These are phyloP conservation scores for Coelastrella sp. DNA, from an alignment of 139 green algal species.

Conservation along the genomic window DNA sequence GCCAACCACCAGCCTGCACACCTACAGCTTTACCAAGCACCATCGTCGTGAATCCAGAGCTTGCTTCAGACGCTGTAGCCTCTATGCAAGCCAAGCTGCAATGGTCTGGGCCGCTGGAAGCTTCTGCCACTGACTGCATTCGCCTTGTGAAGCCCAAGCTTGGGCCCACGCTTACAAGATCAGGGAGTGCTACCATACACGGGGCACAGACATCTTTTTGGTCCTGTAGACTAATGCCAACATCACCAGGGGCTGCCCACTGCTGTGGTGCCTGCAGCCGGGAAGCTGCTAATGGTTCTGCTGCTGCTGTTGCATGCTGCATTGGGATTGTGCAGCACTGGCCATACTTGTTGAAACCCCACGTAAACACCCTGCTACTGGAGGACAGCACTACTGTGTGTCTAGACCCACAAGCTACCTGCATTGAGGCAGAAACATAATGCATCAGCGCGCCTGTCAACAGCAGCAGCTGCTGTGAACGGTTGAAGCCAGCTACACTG, in stretches of 20 bases:
- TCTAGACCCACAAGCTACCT: constrained; percentile 36
- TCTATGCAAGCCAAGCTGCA: too few species aligned
- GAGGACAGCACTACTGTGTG: constrained; percentile 26
- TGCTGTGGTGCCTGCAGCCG: background rate
- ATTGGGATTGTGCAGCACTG: constrained; percentile 34
- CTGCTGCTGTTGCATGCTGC: background rate
- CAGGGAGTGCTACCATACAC: background rate
- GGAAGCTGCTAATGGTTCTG: background rate
- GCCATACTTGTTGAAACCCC: constrained; percentile 24
- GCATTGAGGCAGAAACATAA: background rate
- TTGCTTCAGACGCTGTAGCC: background rate
- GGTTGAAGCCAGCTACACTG: too few species aligned
- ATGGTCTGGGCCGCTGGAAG: too few species aligned
- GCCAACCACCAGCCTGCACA: constrained; percentile 16
- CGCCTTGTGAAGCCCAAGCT: too few species aligned
- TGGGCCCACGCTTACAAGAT: background rate
- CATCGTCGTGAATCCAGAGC: background rate
- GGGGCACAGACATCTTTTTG: background rate
- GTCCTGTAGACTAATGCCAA: background rate
- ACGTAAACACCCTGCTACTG: constrained; percentile 12
- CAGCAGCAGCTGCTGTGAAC: background rate
- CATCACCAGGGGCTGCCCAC: background rate
- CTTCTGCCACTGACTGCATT: background rate
- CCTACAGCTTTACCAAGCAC: background rate
- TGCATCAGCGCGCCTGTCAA: background rate